A percentile compares a stretch with the other conserved stretches of the same genome.
Conservation (phyloP, 768 basidiomycete species). For the Hypholoma sublateritium region DNA sequence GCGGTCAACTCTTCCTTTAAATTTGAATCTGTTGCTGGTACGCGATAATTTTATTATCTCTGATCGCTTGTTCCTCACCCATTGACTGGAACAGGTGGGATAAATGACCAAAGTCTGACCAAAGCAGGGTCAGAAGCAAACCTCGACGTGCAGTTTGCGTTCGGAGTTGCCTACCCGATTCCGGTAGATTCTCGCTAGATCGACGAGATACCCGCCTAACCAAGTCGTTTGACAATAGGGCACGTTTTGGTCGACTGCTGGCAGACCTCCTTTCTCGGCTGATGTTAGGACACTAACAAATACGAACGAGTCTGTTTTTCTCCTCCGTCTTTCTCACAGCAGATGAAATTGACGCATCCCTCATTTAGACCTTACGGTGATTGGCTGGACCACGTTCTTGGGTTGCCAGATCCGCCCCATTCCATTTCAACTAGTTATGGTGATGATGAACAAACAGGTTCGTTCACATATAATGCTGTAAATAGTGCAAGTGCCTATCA, state of each 20-base stretch:
- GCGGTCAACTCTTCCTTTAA: slow-evolving; percentile 51
- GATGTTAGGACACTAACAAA: slow-evolving; percentile 38
- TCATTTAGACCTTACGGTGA: slow-evolving; percentile 28
- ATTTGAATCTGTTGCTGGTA: slow-evolving; percentile 57
- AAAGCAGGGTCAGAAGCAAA: slow-evolving; percentile 65
- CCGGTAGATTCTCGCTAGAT: slow-evolving; percentile 8
- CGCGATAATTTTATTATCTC: neutral
- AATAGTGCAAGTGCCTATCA: neutral
- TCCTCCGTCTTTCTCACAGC: neutral
- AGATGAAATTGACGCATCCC: neutral
- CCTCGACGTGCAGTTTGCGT: slow-evolving; percentile 67
- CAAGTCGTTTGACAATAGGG: slow-evolving; percentile 19
- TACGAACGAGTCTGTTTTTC: slow-evolving; percentile 34
- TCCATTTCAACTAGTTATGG: slow-evolving; percentile 74
- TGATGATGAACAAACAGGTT: slow-evolving; percentile 72
- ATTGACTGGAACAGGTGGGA: slow-evolving; percentile 41
- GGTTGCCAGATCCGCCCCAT: slow-evolving; percentile 46
- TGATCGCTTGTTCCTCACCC: neutral
- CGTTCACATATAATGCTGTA: neutral
- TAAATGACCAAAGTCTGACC: slow-evolving; percentile 54
- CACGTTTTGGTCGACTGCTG: slow-evolving; percentile 63
- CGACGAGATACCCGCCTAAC: no score
- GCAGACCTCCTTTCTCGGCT: slow-evolving; percentile 57
- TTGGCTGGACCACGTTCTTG: slow-evolving; percentile 65
- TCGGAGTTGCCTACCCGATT: slow-evolving; percentile 51